Evolutionary conservation across 1,284 basidiomycete genomes (phyloP).

Genomic region (Sporisorium iseilematis-ciliati): DNA sequence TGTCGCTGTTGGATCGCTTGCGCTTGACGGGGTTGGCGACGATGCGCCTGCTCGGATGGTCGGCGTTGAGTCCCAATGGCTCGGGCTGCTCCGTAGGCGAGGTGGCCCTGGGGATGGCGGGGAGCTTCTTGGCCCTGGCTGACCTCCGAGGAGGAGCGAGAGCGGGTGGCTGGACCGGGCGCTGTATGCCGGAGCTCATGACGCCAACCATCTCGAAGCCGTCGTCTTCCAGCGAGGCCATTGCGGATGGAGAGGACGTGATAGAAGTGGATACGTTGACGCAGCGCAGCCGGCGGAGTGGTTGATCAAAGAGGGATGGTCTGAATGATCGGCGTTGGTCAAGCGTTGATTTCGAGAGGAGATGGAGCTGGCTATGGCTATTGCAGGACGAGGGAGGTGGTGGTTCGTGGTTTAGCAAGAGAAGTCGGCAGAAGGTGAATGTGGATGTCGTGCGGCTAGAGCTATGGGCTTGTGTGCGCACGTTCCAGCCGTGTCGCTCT

Average conservation of each 20-base stretch:
- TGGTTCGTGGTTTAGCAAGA: neutral
- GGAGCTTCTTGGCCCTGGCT: slow-evolving; percentile 21
- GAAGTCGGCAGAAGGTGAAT: neutral
- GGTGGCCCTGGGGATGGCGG: slow-evolving; percentile 18
- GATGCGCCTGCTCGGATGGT: slow-evolving; percentile 8
- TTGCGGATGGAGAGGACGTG: neutral
- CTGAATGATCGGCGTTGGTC: neutral
- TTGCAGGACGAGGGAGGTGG: neutral
- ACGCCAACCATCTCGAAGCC: slow-evolving; percentile 16
- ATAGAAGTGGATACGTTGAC: neutral
- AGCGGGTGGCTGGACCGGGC: neutral
- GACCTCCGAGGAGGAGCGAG: slow-evolving; percentile 13
- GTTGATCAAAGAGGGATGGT: too few species aligned
- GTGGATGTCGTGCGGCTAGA: neutral
- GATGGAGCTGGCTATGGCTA: neutral
- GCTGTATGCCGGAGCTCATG: slow-evolving; percentile 10
- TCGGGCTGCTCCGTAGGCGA: slow-evolving; percentile 6
- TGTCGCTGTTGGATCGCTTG: slow-evolving; percentile 11
- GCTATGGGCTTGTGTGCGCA: neutral
- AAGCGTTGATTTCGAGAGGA: neutral
- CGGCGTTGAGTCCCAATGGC: neutral
- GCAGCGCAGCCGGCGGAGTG: neutral
- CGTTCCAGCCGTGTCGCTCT: too few species aligned
- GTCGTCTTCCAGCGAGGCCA: slow-evolving; percentile 8
- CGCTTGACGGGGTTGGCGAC: slow-evolving; percentile 8